Conservation (phyloP, 805 yeast species). For the Cyberlindnera subsufficiens region DNA sequence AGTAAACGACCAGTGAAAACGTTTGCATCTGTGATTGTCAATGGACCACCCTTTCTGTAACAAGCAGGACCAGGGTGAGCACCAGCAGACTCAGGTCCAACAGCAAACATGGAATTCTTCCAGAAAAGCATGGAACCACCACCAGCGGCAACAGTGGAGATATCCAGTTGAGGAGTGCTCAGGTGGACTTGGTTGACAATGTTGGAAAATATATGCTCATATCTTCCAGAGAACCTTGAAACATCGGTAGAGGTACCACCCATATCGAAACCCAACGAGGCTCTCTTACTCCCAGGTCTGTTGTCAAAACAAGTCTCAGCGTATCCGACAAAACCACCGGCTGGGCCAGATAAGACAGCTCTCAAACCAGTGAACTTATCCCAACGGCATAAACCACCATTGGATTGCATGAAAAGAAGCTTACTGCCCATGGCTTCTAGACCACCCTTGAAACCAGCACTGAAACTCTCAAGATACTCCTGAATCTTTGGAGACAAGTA, state of each 20-base stretch:
- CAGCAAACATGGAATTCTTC: slow-evolving; percentile 33
- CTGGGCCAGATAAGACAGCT: slow-evolving; percentile 53
- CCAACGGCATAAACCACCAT: slow-evolving; percentile 52
- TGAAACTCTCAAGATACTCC: slow-evolving; percentile 31
- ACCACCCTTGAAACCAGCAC: slow-evolving; percentile 28
- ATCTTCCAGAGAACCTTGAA: slow-evolving; percentile 27
- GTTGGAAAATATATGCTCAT: slow-evolving; percentile 26
- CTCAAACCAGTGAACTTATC: slow-evolving; percentile 46
- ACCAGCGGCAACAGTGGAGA: slow-evolving; percentile 33
- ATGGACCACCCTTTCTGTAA: slow-evolving; percentile 42
- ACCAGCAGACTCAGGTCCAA: slow-evolving; percentile 43
- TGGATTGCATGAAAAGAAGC: slow-evolving; percentile 52
- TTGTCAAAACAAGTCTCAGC: slow-evolving; percentile 46
- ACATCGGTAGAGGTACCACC: slow-evolving; percentile 40
- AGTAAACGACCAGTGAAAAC: slow-evolving; percentile 35
- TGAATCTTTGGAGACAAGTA: slow-evolving; percentile 38
- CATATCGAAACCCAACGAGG: slow-evolving; percentile 34
- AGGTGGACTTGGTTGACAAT: slow-evolving; percentile 34
- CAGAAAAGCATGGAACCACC: slow-evolving; percentile 30
- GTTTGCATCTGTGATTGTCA: slow-evolving; percentile 43
- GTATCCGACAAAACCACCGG: slow-evolving; percentile 57
- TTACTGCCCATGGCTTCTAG: slow-evolving; percentile 33
- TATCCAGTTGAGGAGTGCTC: slow-evolving; percentile 34
- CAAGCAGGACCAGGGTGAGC: slow-evolving; percentile 46
- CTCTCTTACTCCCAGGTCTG: slow-evolving; percentile 37